phyloP scores from a whole-genome alignment of 208 protist species.

The Trypanosoma caninum region DNA sequence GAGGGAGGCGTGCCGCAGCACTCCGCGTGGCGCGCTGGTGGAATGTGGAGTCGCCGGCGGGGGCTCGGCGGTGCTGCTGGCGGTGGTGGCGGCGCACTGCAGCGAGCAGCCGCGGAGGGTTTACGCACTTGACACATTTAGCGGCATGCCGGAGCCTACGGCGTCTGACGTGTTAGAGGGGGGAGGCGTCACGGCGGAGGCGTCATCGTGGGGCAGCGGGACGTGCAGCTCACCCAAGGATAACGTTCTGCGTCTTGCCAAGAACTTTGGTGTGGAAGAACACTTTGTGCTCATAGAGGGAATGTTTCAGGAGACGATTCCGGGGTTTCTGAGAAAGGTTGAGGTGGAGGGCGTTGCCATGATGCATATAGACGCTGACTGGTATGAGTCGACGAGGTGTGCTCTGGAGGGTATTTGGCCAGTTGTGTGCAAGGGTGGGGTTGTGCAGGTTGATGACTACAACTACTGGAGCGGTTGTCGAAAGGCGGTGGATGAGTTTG shows the following conservation, averaged over 20 bases:
- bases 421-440: slow-evolving; percentile 23
- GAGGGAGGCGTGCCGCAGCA: slow-evolving; percentile 15
- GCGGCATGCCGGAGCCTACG: slow-evolving; percentile 63
- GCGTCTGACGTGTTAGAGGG: slow-evolving; percentile 25
- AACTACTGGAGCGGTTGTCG: slow-evolving; percentile 71
- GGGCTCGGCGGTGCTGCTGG: slow-evolving; percentile 63
- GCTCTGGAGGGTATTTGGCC: slow-evolving; percentile 42
- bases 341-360: slow-evolving; percentile 34
- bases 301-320: slow-evolving; percentile 50
- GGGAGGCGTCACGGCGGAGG: slow-evolving; percentile 6
- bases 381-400: slow-evolving; percentile 66
- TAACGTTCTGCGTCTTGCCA: slow-evolving; percentile 45
- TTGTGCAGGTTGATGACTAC: slow-evolving; percentile 85
- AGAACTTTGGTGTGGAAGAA: slow-evolving; percentile 54
- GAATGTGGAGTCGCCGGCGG: slow-evolving; percentile 78
- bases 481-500: slow-evolving; percentile 59
- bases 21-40: slow-evolving; percentile 33
- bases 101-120: slow-evolving; percentile 25
- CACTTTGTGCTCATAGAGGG: slow-evolving; percentile 45
- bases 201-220: slow-evolving; percentile 55
- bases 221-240: slow-evolving; percentile 46
- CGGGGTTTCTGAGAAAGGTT: slow-evolving; percentile 31
- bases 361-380: slow-evolving; percentile 76
- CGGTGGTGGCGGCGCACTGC: slow-evolving; percentile 33
- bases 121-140: slow-evolving; percentile 70